These are phyloP conservation scores for Solanum paucissectum DNA, from an alignment of 257 asterid genomes.

Conservation along the genomic window DNA sequence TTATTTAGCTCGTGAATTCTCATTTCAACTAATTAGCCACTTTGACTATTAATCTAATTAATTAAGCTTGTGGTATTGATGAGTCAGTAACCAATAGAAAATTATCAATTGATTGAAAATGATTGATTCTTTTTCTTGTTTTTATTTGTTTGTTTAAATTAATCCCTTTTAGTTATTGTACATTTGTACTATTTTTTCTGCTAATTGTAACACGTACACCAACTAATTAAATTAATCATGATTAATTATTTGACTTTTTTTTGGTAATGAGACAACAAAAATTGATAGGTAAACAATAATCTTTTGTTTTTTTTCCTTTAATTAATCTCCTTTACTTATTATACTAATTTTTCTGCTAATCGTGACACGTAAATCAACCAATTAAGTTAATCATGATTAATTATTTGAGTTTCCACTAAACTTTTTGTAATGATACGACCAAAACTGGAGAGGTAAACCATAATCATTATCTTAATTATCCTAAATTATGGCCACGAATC, in stretches of 20 bases:
- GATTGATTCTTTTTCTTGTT: neutral
- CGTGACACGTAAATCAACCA: neutral
- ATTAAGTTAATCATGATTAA: neutral
- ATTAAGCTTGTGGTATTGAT: neutral
- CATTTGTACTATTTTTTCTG: neutral
- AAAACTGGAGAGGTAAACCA: neutral
- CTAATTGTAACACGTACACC: neutral
- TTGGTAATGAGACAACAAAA: neutral
- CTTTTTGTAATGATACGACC: neutral
- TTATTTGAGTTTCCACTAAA: neutral
- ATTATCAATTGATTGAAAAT: neutral
- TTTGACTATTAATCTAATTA: neutral
- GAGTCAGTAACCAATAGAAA: constrained; percentile 1
- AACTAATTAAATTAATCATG: neutral
- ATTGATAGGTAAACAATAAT: neutral
- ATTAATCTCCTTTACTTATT: neutral
- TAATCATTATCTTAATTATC: neutral
- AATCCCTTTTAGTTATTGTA: neutral
- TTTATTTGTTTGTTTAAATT: neutral
- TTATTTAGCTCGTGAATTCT: neutral
- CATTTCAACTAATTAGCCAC: neutral
- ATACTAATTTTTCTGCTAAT: neutral
- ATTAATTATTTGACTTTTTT: neutral
- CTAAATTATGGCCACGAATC: neutral
- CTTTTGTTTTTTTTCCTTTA: neutral